Evolutionary conservation across 192 early-diverging fungal genomes (phyloP).

Genomic region (Umbelopsis sp.): DNA sequence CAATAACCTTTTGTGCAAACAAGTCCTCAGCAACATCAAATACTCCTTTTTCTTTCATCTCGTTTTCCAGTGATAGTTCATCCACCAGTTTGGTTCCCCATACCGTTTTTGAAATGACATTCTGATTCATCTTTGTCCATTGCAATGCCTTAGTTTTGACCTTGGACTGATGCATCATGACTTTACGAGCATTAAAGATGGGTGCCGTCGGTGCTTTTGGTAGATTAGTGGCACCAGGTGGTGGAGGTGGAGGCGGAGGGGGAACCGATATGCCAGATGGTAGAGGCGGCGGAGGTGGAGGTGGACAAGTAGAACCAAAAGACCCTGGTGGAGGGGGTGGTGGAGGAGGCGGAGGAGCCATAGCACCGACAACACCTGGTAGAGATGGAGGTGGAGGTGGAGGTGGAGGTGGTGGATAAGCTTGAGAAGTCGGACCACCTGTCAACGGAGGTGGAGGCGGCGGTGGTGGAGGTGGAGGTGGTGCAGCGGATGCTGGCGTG

Average conservation of each 20-base stretch:
- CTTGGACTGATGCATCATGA: slow-evolving; percentile 60
- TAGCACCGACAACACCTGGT: not conserved
- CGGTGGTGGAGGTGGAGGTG: slow-evolving; percentile 33
- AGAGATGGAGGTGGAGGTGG: slow-evolving; percentile 39
- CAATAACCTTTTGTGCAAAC: slow-evolving; percentile 69
- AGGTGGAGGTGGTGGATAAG: slow-evolving; percentile 6
- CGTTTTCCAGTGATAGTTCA: slow-evolving; percentile 56
- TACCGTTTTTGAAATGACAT: slow-evolving; percentile 61
- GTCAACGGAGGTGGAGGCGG: slow-evolving; percentile 18
- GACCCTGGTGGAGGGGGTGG: slow-evolving; percentile 34
- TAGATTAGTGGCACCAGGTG: slow-evolving; percentile 28
- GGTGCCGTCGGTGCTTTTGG: slow-evolving; percentile 34
- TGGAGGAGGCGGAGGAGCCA: slow-evolving; percentile 42
- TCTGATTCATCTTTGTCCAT: slow-evolving; percentile 79
- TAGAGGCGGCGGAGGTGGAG: slow-evolving; percentile 43
- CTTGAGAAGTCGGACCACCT: not conserved
- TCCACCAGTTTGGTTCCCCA: slow-evolving; percentile 57
- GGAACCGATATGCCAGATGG: slow-evolving; percentile 25
- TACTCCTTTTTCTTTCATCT: slow-evolving; percentile 59
- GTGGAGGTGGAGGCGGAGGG: slow-evolving; percentile 43
- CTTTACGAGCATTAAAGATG: slow-evolving; percentile 57
- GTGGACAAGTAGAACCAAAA: slow-evolving; percentile 22
- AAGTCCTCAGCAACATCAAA: slow-evolving; percentile 68
- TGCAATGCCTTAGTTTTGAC: slow-evolving; percentile 76
- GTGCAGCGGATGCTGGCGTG: slow-evolving; percentile 1